Base-by-base conservation (phyloP, 306 rosid species). In the Luffa acutangula region DNA sequence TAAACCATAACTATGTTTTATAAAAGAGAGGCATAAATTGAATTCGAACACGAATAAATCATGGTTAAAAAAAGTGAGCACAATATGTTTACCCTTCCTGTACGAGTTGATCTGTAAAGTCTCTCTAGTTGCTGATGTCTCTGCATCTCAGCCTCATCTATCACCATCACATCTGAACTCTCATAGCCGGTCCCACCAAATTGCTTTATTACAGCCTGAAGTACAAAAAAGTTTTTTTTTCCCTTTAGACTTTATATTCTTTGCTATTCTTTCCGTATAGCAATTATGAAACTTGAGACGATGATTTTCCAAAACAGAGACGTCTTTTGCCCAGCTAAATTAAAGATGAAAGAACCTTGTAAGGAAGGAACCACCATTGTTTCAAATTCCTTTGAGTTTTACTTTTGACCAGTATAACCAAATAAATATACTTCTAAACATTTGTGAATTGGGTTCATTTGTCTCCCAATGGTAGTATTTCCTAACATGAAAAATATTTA, bases 131-230 rank as follows among this genome's bases (percentile, higher is more conserved):
- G 97, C 60, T 95, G 99, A 89, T 95, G 97, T 77, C 97, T 91
- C 85, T 91, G 94, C 99, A 95, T 75, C 86, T 95, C 99, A 75
- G 88, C 88, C 87, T 95, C 98, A 87, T 93, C 98, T 77, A 91
- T 91, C 39, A 95, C 99, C 88, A 95, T 80, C 36, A 91, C 92
- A 87, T 88, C 96, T 17, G 99, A 95, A 80, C 93, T 87, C 85
- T 90, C 99, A 80, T 93, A 95, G 65, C 97, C 97, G 81, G 93
- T 89, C 62, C 87, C 85, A 79, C 92, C 80, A 84, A 95, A 93
- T 79, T 95, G 99, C 90, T 95, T 95, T 83, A 91, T 90, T 43
- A 95, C 90, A 84, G 96, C 97, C 97, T 93, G 93, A 79, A 52
- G 78, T 59, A 73, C 42, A 64, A 69, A 65, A 56, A 14, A 7